Evolutionary conservation across 495 filamentous ascomycete genomes (phyloP), one percentile per base, ranked within the genome.

Genomic region (Penicillium fimorum): DNA sequence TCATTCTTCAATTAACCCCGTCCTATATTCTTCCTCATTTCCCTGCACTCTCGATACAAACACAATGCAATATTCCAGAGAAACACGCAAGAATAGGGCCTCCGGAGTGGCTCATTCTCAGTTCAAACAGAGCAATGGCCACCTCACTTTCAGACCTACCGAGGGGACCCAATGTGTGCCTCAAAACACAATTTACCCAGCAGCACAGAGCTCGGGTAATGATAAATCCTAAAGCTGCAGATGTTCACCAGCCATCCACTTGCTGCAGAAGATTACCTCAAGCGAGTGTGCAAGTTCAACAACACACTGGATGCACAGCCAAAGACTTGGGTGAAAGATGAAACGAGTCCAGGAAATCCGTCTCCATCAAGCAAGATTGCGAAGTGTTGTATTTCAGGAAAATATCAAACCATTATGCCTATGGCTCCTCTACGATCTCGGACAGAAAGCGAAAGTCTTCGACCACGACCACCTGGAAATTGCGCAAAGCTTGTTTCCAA

Each of bases 201-300:
- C 2, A 2, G 25, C 25, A 5, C 25, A 25, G 25, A 25, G 25
- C 25, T 25, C 5, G 25, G 25, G 25, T 25, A 25, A 25, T 25
- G 43, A 46, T n/a, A n/a, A n/a, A n/a, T 46, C 15, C 15, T 46
- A 5, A 46, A 46, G 25, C 4, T 46, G 3, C 44, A 46, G 15
- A 46, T 46, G 44, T 46, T 46, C 15, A 2, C 44, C 25, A 46
- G 44, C 2, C 44, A 46, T 46, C 44, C 44, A 29, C 25, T 46
- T n/a, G n/a, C 25, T 0, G 44, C 44, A 46, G 22, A 46, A 29
- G 44, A 46, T 18, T 46, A 46, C 3, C 44, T 46, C 8, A 25
- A 46, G 44, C 22, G 22, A 8, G 44, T 46, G 13, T 46, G 44
- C 44, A 18, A 46, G 7, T 10, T 10, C 10, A 10, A 29, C 44